Evolutionary conservation across 768 basidiomycete species (phyloP), one percentile per base, ranked within the genome.

Genomic region (Trichaptum fuscoviolaceum): DNA sequence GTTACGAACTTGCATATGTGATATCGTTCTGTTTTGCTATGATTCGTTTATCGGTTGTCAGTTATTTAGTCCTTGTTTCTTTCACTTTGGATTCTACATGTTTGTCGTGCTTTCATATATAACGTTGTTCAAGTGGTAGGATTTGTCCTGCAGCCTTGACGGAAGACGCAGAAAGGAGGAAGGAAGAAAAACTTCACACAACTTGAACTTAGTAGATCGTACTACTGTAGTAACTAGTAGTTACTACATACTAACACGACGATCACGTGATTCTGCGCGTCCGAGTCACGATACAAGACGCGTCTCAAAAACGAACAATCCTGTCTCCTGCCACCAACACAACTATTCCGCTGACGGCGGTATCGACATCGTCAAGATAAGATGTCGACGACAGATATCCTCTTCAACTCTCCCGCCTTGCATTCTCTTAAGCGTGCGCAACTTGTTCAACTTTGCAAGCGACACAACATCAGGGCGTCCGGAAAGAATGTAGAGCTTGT

Each of bases 401-500:
- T 94, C 12, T 92, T 90, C 77, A 92, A 94, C 76, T 92, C 92
- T 4, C 90, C 92, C 0, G 92, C 93, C 1, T 76, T 95, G 30
- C 86, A 92, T 73, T 89, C 91, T 24, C 84, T 95, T 58, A 93
- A 92, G 73, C 89, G 93, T 62, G 87, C 91, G 60, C 92, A 95
- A 72, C 89, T 94, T 58, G 83, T 92, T 64, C 91, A 90, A 69
- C 82, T 95, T 63, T 95, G 92, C 85, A 93, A 93, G 75, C 84
- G 88, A 34, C 90, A 95, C 74, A 81, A 85, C 0, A 81, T 95
- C 73, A 93, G 91, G 75, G 92, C 90, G 0, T 82, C 83, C 20
- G 92, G 93, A 23, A 94, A 93, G 83, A 94, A 89, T 70, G 75
- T 77, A 3, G 91, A 93, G 5, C 81, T 95, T 67, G 83, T 95